phyloP scores from a whole-genome alignment of 2,329 filamentous ascomycete species.

The Nannizziopsis arthrosporioides region DNA sequence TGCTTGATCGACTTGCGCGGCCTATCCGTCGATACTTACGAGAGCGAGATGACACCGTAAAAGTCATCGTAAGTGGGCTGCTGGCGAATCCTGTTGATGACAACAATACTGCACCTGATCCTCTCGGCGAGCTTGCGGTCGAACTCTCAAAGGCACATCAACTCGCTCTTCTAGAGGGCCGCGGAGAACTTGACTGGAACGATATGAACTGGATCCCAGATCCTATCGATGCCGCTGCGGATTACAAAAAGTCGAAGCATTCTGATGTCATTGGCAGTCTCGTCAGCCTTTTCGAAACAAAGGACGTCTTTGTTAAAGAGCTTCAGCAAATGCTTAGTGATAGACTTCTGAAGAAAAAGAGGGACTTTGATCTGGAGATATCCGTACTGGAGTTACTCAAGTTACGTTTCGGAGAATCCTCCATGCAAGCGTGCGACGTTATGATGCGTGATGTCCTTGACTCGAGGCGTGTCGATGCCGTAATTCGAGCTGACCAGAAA shows the following conservation, averaged over 20 bases:
- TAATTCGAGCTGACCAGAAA: constrained; percentile 47
- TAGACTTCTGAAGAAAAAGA: constrained; percentile 55
- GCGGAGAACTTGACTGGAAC: constrained; percentile 69
- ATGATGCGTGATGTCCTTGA: constrained; percentile 93
- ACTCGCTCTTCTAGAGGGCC: constrained; percentile 36
- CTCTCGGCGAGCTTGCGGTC: constrained; percentile 42
- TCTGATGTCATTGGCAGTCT: constrained; percentile 88
- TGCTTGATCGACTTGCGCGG: constrained; percentile 55
- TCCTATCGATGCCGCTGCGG: constrained; percentile 80
- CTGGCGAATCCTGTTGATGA: constrained; percentile 43
- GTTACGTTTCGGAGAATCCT: constrained; percentile 70
- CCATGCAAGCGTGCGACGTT: constrained; percentile 86
- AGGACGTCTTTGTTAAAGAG: constrained; percentile 88
- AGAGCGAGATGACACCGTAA: constrained; percentile 53
- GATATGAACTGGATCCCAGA: constrained; percentile 91
- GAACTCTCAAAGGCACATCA: constrained; percentile 38
- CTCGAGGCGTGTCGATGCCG: constrained; percentile 59
- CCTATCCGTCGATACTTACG: constrained; percentile 53
- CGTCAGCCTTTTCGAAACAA: constrained; percentile 74
- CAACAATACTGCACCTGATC: constrained; percentile 30
- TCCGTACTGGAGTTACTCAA: constrained; percentile 80
- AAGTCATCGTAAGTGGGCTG: constrained; percentile 53
- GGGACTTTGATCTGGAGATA: constrained; percentile 64
- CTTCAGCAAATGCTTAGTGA: constrained; percentile 83
- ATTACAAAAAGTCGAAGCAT: constrained; percentile 79